phyloP scores from a whole-genome alignment of 2,329 filamentous ascomycete genomes.

The Ophiostoma himal-ulmi region DNA sequence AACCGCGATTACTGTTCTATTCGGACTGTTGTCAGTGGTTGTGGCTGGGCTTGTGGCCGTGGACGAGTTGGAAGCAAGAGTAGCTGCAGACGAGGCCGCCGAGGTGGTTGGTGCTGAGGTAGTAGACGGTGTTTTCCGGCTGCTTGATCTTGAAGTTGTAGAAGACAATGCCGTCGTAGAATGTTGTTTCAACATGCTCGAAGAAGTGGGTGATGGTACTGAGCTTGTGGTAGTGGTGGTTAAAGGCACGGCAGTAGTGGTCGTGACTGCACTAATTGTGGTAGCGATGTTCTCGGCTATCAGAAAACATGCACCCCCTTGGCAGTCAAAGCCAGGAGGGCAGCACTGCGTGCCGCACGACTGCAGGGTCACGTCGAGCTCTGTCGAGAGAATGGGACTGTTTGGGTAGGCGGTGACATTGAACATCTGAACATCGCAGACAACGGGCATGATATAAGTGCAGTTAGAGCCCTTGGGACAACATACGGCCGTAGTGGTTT shows the following conservation, averaged over 20 bases:
- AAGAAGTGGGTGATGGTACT: neutral
- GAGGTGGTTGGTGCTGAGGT: neutral
- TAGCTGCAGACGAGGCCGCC: neutral
- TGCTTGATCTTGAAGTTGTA: neutral
- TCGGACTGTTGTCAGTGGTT: neutral
- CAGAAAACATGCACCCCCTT: neutral
- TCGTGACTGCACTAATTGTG: neutral
- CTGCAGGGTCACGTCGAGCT: constrained; percentile 17
- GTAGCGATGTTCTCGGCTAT: neutral
- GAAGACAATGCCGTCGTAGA: no score
- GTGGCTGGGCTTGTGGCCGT: neutral
- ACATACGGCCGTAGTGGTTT: constrained; percentile 27
- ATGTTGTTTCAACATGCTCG: neutral
- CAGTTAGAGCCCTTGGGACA: constrained; percentile 23
- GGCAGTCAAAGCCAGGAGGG: constrained; percentile 23
- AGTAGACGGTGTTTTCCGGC: neutral
- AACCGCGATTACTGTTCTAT: neutral
- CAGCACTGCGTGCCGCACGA: constrained; percentile 25
- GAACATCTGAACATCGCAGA: constrained; percentile 23
- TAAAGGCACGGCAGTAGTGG: neutral
- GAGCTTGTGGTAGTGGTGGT: neutral
- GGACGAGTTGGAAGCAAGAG: neutral
- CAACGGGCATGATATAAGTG: constrained; percentile 22
- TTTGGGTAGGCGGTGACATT: constrained; percentile 23
- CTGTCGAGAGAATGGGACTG: constrained; percentile 22